Conservation (phyloP, 352 stramenopile species). For the Phytophthora sp. region DNA sequence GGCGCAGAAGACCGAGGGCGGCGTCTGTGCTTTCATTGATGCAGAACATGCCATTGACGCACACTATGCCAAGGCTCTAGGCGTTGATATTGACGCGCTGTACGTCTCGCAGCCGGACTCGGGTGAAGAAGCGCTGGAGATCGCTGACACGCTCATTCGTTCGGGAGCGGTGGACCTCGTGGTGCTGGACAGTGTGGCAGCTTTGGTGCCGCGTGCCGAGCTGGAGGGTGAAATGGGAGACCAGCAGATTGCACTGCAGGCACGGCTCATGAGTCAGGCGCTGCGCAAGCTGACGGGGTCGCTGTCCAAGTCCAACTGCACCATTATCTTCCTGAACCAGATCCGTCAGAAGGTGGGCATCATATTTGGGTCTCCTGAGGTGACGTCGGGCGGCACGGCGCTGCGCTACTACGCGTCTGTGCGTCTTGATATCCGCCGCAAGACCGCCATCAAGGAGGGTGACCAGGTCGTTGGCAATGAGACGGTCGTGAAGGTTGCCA, state of each 20-base stretch:
- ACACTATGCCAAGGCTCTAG: slow-evolving; percentile 91
- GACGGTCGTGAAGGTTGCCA: slow-evolving; percentile 98
- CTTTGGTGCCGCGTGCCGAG: slow-evolving; percentile 96
- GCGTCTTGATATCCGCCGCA: slow-evolving; percentile 95
- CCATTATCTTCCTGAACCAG: slow-evolving; percentile 99
- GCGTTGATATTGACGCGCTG: slow-evolving; percentile 96
- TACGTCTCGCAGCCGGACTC: slow-evolving; percentile 98
- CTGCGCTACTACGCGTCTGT: slow-evolving; percentile 91
- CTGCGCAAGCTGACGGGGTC: slow-evolving; percentile 97
- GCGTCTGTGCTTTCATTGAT: slow-evolving; percentile 98
- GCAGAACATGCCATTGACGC: slow-evolving; percentile 98
- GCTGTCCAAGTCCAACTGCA: slow-evolving; percentile 95
- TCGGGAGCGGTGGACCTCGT: slow-evolving; percentile 97
- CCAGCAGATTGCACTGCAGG: slow-evolving; percentile 97
- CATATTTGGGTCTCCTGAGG: slow-evolving; percentile 98
- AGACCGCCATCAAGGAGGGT: slow-evolving; percentile 91
- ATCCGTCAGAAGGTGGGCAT: slow-evolving; percentile 97
- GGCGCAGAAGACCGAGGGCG: slow-evolving; percentile 91
- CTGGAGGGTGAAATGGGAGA: slow-evolving; percentile 95
- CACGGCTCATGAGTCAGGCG: slow-evolving; percentile 97
- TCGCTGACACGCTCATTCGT: slow-evolving; percentile 97
- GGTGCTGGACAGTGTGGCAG: slow-evolving; percentile 97
- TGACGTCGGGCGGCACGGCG: slow-evolving; percentile 93
- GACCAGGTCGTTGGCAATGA: slow-evolving; percentile 95
- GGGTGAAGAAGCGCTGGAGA: slow-evolving; percentile 98